These are phyloP conservation scores for Hyaloperonospora brassicae DNA, from an alignment of 352 stramenopile genomes.

Conservation along the genomic window DNA sequence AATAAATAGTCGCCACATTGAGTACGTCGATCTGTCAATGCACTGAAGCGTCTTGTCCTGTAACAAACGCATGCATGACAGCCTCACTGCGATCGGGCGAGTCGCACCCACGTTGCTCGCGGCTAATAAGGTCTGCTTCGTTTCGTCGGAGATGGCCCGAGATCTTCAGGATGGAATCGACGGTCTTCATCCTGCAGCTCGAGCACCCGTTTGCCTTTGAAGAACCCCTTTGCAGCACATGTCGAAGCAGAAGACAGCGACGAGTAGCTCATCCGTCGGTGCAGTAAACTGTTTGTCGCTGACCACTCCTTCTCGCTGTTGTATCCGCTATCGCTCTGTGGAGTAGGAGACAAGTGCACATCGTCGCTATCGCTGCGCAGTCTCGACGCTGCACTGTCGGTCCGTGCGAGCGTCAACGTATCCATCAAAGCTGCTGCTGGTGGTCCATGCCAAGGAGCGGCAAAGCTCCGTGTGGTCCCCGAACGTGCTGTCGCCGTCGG, in stretches of 20 bases:
- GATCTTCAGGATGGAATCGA: conserved; percentile 48
- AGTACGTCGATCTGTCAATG: too few relatives aligned
- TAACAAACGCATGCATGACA: too few relatives aligned
- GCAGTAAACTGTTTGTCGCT: conserved; percentile 17
- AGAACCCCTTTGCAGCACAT: conserved; percentile 27
- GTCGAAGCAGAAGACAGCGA: conserved; percentile 6
- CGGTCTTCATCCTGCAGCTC: conserved; percentile 74
- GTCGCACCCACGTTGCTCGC: conserved; percentile 5
- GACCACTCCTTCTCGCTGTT: conserved; percentile 22
- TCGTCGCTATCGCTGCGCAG: conserved; percentile 40
- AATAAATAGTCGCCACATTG: too few relatives aligned
- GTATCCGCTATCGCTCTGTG: conserved; percentile 27
- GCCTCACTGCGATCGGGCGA: too few relatives aligned
- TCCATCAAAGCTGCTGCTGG: conserved; percentile 18
- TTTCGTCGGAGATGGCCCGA: conserved; percentile 44
- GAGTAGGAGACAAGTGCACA: conserved; percentile 7
- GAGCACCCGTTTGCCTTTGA: conserved; percentile 67
- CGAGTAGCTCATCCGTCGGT: conserved; percentile 34
- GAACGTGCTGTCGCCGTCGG: conserved; percentile 20
- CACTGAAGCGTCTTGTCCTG: too few relatives aligned
- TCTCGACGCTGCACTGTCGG: conserved; percentile 15
- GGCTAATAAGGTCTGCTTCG: conserved; percentile 30
- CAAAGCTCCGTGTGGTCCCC: conserved; percentile 23
- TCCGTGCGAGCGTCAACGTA: conserved; percentile 13
- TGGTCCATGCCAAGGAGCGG: conserved; percentile 13